Evolutionary conservation across 345 rosid species (phyloP), one percentile per base, ranked within the genome.

Genomic region (Pseudoturritis turrita): DNA sequence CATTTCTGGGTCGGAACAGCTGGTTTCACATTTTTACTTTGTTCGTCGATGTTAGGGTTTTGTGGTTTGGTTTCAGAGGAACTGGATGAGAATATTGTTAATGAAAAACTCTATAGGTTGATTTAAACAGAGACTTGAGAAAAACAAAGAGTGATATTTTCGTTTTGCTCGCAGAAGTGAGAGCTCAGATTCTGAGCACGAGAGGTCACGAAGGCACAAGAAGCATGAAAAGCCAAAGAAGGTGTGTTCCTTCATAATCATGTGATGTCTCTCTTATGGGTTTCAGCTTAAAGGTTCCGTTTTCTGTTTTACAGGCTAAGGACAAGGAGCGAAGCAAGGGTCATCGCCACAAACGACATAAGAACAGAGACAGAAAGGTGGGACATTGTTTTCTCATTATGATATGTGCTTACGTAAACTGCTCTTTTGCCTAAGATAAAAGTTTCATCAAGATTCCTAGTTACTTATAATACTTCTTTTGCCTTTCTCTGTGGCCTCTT

Each of bases 401-500:
- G 29, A 51, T 18, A 0, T 44, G 5, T 31, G n/a, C 23, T 43
- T 40, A 22, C 8, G 28, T 44, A 17, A 28, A 23, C 4, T 17
- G 9, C 26, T 13, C 0, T 41, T 19, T 54, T 54, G 52, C 31
- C 7, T 68, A 9, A 2, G 43, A 25, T 51, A 10, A n/a, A 18
- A 23, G 36, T 11, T 68, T 54, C 45, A 55, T 9, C 17, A 45
- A 17, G 69, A 73, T 57, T 71, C 33, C 70, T 81, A 81, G 91
- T 73, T 84, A 80, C 96, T 83, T 80, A 89, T 83, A 74, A 55
- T 89, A 78, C 79, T 78, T 78, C 64, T 75, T 88, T 82, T 89
- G 88, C 89, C 89, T 85, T 66, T 59, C 82, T 81, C 63, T 80
- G 64, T 87, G 97, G 96, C 94, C 97, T 88, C 97, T 89, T 83